These are phyloP conservation scores for Rhodotorula sp. DNA, from an alignment of 1,284 basidiomycete species.

Conservation along the genomic window DNA sequence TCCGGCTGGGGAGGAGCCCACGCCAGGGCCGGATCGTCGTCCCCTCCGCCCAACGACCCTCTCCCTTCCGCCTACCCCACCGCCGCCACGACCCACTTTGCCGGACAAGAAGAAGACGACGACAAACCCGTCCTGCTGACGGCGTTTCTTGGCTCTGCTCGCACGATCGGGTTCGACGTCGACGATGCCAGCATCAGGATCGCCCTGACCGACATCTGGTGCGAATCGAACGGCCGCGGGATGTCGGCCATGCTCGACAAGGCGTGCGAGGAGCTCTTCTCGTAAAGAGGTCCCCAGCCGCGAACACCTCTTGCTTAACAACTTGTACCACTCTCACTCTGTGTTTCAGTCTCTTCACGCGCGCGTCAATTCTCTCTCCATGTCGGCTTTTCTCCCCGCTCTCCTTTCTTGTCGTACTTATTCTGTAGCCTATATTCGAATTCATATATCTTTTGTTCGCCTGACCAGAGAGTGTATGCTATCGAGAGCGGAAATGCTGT, in stretches of 20 bases:
- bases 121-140: constrained; percentile 16
- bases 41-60: neutral
- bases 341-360: too few relatives aligned
- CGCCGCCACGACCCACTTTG: neutral
- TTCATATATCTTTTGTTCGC: too few relatives aligned
- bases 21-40: neutral
- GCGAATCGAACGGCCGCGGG: constrained; percentile 7
- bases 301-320: neutral
- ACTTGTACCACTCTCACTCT: neutral
- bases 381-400: neutral
- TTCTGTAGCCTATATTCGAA: too few relatives aligned
- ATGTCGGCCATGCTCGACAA: constrained; percentile 8
- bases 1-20: neutral
- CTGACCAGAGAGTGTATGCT: too few relatives aligned
- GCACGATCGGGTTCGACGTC: constrained; percentile 14
- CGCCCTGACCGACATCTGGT: constrained; percentile 10
- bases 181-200: neutral
- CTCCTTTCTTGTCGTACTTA: too few relatives aligned
- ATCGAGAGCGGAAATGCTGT: too few relatives aligned
- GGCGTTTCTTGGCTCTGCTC: constrained; percentile 5
- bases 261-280: constrained; percentile 13
- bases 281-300: neutral
- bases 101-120: neutral
- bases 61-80: neutral
- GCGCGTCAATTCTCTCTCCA: neutral